These are phyloP conservation scores for Trichocladium uniseriatum DNA, from an alignment of 495 filamentous ascomycete species.

Conservation along the genomic window DNA sequence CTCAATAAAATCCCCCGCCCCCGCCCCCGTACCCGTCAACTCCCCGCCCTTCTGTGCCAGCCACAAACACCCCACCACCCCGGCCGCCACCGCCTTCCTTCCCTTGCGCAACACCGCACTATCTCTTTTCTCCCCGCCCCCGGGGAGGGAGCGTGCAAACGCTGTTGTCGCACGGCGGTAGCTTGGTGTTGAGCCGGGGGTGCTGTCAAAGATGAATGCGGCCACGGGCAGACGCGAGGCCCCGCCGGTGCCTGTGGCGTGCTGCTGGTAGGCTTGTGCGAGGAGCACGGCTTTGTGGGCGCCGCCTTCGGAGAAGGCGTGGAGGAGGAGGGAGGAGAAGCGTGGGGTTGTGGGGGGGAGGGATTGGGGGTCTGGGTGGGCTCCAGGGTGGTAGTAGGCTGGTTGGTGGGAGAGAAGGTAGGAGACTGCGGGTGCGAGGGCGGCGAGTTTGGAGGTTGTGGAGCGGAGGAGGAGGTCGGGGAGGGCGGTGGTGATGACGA, in stretches of 20 bases:
- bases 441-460: constrained; percentile 7
- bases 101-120: no score
- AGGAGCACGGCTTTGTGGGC: constrained; percentile 24
- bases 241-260: background rate
- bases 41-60: no score
- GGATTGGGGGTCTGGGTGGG: background rate
- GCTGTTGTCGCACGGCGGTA: background rate
- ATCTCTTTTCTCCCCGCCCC: no score
- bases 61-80: background rate
- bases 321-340: constrained; percentile 25
- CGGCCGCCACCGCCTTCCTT: background rate
- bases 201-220: constrained; percentile 28
- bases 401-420: constrained; percentile 5
- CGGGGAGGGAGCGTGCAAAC: background rate
- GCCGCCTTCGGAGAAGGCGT: constrained; percentile 40
- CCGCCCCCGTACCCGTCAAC: background rate
- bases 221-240: constrained; percentile 15
- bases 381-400: background rate
- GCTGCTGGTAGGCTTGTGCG: constrained; percentile 19
- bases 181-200: constrained; percentile 23
- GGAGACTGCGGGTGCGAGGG: constrained; percentile 11
- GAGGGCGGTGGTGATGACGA: constrained; percentile 24
- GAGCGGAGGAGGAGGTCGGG: constrained; percentile 15
- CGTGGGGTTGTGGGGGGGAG: background rate
- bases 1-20: background rate